These are phyloP conservation scores for Carex kokanica DNA, from an alignment of 176 grass and related monocot species.

Conservation along the genomic window DNA sequence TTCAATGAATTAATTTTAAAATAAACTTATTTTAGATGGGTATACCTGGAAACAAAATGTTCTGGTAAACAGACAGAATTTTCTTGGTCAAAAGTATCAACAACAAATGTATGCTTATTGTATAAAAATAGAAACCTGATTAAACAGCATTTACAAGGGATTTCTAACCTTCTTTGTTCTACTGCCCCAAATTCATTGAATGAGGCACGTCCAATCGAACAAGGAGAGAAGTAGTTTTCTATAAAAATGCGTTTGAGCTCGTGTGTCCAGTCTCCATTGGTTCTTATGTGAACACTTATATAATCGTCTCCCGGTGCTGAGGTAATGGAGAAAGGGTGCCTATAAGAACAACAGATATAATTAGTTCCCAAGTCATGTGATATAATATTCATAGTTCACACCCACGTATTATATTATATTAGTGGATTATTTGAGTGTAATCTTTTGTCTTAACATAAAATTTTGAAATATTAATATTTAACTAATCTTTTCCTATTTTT, in stretches of 20 bases:
- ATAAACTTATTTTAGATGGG: background rate
- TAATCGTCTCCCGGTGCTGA: constrained; percentile 96
- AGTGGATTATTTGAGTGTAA: no score
- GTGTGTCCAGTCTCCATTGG: constrained; percentile 88
- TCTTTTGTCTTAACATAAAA: no score
- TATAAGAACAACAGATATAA: constrained; percentile 24
- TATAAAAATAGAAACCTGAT: background rate
- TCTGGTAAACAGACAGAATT: background rate
- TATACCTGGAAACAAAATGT: background rate
- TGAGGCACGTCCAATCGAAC: constrained; percentile 53
- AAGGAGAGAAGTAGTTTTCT: constrained; percentile 71
- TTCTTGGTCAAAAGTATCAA: background rate
- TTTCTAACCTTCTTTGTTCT: constrained; percentile 64
- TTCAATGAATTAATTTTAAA: background rate
- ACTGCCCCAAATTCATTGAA: constrained; percentile 52
- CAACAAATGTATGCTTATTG: background rate
- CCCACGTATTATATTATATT: background rate
- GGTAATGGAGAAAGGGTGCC: constrained; percentile 99
- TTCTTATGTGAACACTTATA: constrained; percentile 92
- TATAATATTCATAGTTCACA: background rate
- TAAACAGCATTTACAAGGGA: background rate
- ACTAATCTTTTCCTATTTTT: no score
- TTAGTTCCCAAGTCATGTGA: background rate
- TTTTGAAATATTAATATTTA: no score
- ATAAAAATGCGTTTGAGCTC: constrained; percentile 92